Percentiles rank a stretch among this genome's conserved stretches.
These are phyloP conservation scores for Colletotrichum filicis DNA, from an alignment of 2,329 filamentous ascomycete species.

Conservation along the genomic window DNA sequence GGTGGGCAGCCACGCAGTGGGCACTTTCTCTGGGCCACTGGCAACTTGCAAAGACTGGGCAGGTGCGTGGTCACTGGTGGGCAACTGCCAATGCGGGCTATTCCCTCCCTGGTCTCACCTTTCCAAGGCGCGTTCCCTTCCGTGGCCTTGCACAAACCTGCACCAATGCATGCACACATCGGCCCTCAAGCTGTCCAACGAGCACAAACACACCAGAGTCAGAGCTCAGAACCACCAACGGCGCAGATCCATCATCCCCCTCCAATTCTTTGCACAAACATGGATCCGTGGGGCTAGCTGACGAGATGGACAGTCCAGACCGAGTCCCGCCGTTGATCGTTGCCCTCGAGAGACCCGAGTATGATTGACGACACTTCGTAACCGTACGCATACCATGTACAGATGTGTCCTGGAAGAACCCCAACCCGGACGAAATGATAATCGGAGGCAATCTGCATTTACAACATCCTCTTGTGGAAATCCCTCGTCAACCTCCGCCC, in stretches of 20 bases:
- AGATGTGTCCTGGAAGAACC: slow-evolving; percentile 3
- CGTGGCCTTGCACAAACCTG: slow-evolving; percentile 1
- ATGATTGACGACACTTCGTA: not conserved
- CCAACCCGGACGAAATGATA: slow-evolving; percentile 8
- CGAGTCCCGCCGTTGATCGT: slow-evolving; percentile 8
- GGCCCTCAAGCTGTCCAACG: slow-evolving; percentile 15
- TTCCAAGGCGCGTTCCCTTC: not conserved
- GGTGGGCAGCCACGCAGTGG: too few species aligned
- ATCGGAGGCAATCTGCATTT: slow-evolving; percentile 24
- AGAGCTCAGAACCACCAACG: not conserved
- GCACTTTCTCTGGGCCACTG: too few species aligned
- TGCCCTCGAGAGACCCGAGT: not conserved
- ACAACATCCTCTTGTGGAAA: slow-evolving; percentile 19
- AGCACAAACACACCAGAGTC: not conserved
- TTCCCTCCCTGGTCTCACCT: not conserved
- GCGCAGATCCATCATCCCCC: not conserved
- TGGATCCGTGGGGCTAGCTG: not conserved
- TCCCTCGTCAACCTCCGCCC: not conserved
- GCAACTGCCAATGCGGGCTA: not conserved
- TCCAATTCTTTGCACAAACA: not conserved
- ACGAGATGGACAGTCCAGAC: not conserved
- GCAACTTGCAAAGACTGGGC: too few species aligned
- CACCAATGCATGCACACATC: slow-evolving; percentile 23
- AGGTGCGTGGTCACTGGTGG: too few species aligned
- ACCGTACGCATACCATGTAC: not conserved